phyloP scores from a whole-genome alignment of 2,329 filamentous ascomycete species.

The Paracorniculantispora psalliotae region DNA sequence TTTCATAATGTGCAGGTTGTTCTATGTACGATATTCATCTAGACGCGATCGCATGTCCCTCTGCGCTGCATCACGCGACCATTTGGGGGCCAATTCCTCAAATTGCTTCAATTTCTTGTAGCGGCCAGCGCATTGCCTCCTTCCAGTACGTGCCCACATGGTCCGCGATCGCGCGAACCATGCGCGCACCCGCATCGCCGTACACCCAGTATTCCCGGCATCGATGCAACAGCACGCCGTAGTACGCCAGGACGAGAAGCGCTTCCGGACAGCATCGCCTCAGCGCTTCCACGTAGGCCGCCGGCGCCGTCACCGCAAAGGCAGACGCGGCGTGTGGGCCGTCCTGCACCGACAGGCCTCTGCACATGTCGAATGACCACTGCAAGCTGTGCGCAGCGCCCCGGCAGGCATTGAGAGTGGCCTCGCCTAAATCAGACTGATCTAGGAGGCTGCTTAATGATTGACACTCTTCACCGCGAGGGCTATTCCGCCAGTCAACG shows the following conservation, averaged over 20 bases:
- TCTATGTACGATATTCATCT: too few relatives aligned
- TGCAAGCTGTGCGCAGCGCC: conserved; percentile 26
- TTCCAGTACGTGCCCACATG: conserved; percentile 31
- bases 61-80: too few relatives aligned
- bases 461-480: conserved; percentile 23
- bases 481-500: conserved; percentile 14
- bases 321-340: conserved; percentile 28
- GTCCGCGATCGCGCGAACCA: conserved; percentile 28
- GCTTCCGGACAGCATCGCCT: conserved; percentile 34
- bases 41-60: too few relatives aligned
- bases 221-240: conserved; percentile 43
- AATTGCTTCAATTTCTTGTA: conserved; percentile 22
- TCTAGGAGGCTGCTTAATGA: conserved; percentile 26
- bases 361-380: conserved; percentile 30
- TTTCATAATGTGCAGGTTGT: too few relatives aligned
- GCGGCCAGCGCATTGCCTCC: conserved; percentile 29
- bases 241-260: conserved; percentile 44
- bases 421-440: conserved; percentile 25
- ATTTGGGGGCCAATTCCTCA: too few relatives aligned
- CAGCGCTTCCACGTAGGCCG: conserved; percentile 31
- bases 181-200: conserved; percentile 26
- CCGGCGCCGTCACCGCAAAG: conserved; percentile 28
- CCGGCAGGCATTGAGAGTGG: conserved; percentile 26
- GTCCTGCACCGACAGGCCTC: conserved; percentile 20
- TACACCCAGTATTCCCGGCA: conserved; percentile 36